A percentile compares a stretch with the other conserved stretches of the same genome.
These are phyloP conservation scores for Saturnispora besseyi DNA, from an alignment of 805 yeast species.

Conservation along the genomic window DNA sequence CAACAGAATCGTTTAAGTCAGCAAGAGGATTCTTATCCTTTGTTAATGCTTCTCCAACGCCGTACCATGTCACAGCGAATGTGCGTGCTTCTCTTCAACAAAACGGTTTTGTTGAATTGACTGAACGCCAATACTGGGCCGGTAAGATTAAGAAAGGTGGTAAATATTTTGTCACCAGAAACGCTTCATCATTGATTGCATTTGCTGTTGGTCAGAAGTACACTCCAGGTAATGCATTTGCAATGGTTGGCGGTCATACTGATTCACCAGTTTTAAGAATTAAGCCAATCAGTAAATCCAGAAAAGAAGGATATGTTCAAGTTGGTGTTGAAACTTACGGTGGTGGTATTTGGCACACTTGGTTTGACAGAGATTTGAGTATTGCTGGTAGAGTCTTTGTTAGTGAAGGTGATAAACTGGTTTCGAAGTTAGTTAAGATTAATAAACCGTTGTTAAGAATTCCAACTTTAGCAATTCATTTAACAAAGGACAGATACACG, in stretches of 20 bases:
- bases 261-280: conserved; percentile 87
- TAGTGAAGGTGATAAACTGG: conserved; percentile 37
- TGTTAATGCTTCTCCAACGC: conserved; percentile 83
- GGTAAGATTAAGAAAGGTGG: conserved; percentile 43
- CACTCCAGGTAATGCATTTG: conserved; percentile 69
- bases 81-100: conserved; percentile 44
- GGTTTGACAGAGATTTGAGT: conserved; percentile 93
- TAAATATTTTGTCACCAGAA: conserved; percentile 81
- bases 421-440: conserved; percentile 67
- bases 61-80: conserved; percentile 81
- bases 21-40: conserved; percentile 64
- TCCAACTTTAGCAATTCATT: conserved; percentile 91
- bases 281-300: conserved; percentile 73
- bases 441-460: conserved; percentile 80
- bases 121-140: conserved; percentile 67
- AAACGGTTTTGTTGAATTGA: conserved; percentile 66
- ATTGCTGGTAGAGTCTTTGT: conserved; percentile 89
- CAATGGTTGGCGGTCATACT: conserved; percentile 93
- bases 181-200: conserved; percentile 81
- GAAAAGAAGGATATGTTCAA: conserved; percentile 69
- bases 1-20: conserved; percentile 22
- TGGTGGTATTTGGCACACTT: conserved; percentile 92
- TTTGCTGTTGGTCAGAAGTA: conserved; percentile 71
- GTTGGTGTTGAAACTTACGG: conserved; percentile 94
- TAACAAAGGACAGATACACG: conserved; percentile 64